Conservation (phyloP, 805 yeast genomes). For the Starmerella etchellsii region DNA sequence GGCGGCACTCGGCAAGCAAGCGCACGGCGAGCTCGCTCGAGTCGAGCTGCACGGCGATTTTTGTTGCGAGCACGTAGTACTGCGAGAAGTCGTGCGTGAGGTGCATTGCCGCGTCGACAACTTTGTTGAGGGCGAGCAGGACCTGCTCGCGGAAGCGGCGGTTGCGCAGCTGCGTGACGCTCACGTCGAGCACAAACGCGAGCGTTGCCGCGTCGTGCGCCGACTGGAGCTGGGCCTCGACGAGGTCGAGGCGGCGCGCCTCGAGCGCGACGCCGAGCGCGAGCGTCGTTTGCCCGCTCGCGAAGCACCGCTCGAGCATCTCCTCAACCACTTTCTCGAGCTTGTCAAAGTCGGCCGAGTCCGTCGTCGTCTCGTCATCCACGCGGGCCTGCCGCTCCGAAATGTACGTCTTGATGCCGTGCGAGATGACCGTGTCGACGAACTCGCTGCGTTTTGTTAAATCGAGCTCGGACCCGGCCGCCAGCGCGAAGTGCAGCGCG, state of each 20-base stretch:
- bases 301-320: slow-evolving; percentile 73
- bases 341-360: slow-evolving; percentile 20
- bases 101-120: slow-evolving; percentile 34
- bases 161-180: slow-evolving; percentile 53
- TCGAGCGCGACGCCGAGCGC: slow-evolving; percentile 89
- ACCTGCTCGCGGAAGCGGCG: slow-evolving; percentile 54
- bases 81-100: slow-evolving; percentile 36
- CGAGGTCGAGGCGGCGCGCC: slow-evolving; percentile 71
- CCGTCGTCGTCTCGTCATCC: slow-evolving; percentile 22
- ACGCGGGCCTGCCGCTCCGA: slow-evolving; percentile 41
- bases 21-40: slow-evolving; percentile 57
- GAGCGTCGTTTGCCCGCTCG: slow-evolving; percentile 55
- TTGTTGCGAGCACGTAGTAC: slow-evolving; percentile 73
- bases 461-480: slow-evolving; percentile 70
- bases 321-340: slow-evolving; percentile 63
- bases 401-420: slow-evolving; percentile 78
- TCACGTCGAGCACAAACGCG: slow-evolving; percentile 56
- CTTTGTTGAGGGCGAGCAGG: slow-evolving; percentile 47
- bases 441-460: slow-evolving; percentile 67
- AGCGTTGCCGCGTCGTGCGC: slow-evolving; percentile 24
- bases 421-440: slow-evolving; percentile 85
- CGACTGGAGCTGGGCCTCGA: slow-evolving; percentile 40
- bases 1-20: slow-evolving; percentile 49
- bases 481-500: slow-evolving; percentile 77
- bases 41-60: slow-evolving; percentile 78